phyloP scores from a whole-genome alignment of 116 monocot species.

The Papilionanthe hybrid region DNA sequence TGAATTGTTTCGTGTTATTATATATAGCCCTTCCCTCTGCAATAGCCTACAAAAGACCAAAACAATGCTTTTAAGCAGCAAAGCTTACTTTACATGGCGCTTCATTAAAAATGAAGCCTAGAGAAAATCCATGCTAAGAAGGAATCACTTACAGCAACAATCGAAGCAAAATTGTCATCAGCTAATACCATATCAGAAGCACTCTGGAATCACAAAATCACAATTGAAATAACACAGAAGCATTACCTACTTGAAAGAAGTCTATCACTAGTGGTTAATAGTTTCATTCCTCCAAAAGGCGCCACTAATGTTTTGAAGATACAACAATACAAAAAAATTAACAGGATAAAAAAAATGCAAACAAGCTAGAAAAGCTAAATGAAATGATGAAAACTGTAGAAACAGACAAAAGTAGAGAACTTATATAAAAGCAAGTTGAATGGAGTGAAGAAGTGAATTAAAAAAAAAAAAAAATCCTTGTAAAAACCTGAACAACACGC shows the following conservation, averaged over 20 bases:
- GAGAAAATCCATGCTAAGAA: neutral
- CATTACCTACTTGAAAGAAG: neutral
- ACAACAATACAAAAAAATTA: neutral
- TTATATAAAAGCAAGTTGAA: neutral
- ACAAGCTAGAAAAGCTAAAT: neutral
- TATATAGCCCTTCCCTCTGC: constrained; percentile 99
- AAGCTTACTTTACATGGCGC: neutral
- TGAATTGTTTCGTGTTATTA: constrained; percentile 98
- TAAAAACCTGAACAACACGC: neutral
- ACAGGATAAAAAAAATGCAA: neutral
- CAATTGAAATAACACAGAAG: neutral
- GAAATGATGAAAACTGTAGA: neutral
- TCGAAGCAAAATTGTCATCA: constrained; percentile 99
- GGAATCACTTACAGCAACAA: constrained; percentile 74
- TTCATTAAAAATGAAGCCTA: neutral
- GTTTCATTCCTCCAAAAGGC: neutral
- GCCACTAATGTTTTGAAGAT: neutral
- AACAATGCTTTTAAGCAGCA: neutral
- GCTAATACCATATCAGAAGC: constrained; percentile 99
- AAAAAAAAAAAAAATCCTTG: neutral
- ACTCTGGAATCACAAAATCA: constrained; percentile 54
- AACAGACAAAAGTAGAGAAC: constrained; percentile 4
- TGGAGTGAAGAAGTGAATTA: neutral
- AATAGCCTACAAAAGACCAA: constrained; percentile 61
- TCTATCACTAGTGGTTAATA: neutral